Base-by-base conservation (phyloP, 2,329 filamentous ascomycete genomes). In the Ophiognomonia clavigignenti-juglandacearum region DNA sequence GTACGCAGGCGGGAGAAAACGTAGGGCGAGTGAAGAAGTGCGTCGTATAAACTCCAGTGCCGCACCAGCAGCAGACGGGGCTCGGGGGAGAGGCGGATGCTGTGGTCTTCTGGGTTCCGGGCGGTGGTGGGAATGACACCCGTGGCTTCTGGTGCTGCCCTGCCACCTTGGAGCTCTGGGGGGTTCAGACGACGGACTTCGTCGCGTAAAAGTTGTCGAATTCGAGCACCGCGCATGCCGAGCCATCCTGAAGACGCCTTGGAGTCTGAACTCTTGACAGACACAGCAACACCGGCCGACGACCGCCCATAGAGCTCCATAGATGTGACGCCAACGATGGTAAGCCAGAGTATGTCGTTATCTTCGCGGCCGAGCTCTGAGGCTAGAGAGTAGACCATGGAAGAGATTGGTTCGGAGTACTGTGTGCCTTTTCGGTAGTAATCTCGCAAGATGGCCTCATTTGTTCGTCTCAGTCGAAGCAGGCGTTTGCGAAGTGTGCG, bases 21-120 rank as follows among this genome's bases (percentile, higher is more conserved):
- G 60, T 96, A 97, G 0, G 92, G 91, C 0, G 91, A 96, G 64
- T 98, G 93, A 11, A 97, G 77, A 93, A 98, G 97, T 64, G 90
- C 96, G 61, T 98, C 93, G 65, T 97, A 97, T 13, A 98, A 73
- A 57, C 89, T 96, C 93, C 93, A 98, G 64, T 98, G 93, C 27
- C 93, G 78, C 44, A 97, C 88, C 0, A 98, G 78, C 22, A 97
- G 77, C 56, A 98, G 96, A 34, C 88, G 86, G 9, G 93, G 95
- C 61, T 98, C 93, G 0, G 93, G 93, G 0, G 91, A 96, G 32
- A 98, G 72, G 19, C 91, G 83, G 56, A 98, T 97, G 42, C 89
- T 86, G 9, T 83, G 95, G 65, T 98, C 93, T 45, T 91, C 92
- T 6, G 93, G 89, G 53, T 86, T 93, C 51, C 86, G 78, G 7